Base-by-base conservation (phyloP, 2,329 filamentous ascomycete species). In the Exophiala mesophila region DNA sequence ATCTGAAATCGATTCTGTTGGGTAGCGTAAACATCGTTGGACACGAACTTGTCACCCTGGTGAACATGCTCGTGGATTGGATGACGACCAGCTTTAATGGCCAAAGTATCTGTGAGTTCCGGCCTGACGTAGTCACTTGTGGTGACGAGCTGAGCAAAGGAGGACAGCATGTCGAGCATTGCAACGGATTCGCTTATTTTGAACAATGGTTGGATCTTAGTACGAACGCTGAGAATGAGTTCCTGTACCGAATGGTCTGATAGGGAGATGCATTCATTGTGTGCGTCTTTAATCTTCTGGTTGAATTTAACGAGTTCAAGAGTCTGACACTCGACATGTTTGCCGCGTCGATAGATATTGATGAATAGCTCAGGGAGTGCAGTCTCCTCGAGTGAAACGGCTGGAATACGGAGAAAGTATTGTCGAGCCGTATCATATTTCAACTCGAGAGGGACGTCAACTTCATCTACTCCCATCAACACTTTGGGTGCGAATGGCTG, bases 1-100 rank as follows among this genome's bases (percentile, higher is more conserved):
- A 97, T 84, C 53, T 97, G 89, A 57, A 96, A 94, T 1, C 89
- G 80, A 24, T 81, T 80, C 47, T 90, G 81, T 23, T 83, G 75
- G 0, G 82, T 85, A 2, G 87, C 83, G 56, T 89, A 97, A 19
- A 89, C 85, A 57, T 97, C 89, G 51, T 97, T 97, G 0, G 92
- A 85, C 3, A 97, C 72, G 58, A 85, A 94, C 16, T 77, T 79
- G 33, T 74, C 75, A 1, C 70, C 66, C 5, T 29, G 15, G 13
- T 38, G 15, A 2, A 83, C 77, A 58, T 81, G 85, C 64, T 94
- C 87, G 3, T 82, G 71, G 44, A 94, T 82, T 0, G 88, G 86
- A 60, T 95, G 88, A 20, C 85, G 75, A 12, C 83, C 86, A 18
- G 76, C 71, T 53, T 85, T 83, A 41, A 95, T 73, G 1, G 83